Base-by-base conservation (phyloP, 495 filamentous ascomycete genomes). In the Penicillium flavigenum region DNA sequence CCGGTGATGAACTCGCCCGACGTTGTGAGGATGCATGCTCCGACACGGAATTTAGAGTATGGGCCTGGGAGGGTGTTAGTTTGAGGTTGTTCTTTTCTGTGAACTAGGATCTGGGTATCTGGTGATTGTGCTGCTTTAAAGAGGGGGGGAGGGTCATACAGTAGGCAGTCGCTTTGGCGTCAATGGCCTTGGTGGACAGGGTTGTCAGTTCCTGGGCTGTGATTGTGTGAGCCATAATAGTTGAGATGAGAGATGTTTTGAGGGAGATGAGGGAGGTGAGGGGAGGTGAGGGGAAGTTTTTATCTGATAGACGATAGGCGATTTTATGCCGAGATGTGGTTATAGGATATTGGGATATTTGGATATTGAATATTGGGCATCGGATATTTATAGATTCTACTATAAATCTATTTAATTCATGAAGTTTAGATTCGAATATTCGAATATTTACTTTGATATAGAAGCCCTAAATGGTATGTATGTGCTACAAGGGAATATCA, bases 21-120 rank as follows among this genome's bases (percentile, higher is more conserved):
- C 19, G 73, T 58, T 17, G 85, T 84, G 56, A 98, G 83, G 52
- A 98, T 73, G 32, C 87, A 85, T 46, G 88, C 86, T 56, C 94
- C 94, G 60, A 98, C 94, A 41, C 83, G 91, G 84, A 98, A 98
- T 52, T 87, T 81, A 62, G 90, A 95, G 79, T 98, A 97, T 10
- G 91, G 94, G 72, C 87, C 87, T 89, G 53, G 22, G 36, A 26
- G 17, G 17, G 22, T 39, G 10, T 62, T 38, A 64, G 59, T 29
- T 26, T 36, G 29, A 24, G 22, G 29, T 19, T 19, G 1, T 32
- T 31, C 5, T 42, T 50, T 46, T 8, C 7, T 26, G 3, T 17
- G 26, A 8, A 34, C 20, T 29, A 4, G 12, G 20, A 44, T 14
- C 8, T 54, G 2, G 17, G 11, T 59, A 34, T 36, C 31, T 10